These are phyloP conservation scores for Apiospora phragmitis DNA, from an alignment of 2,329 filamentous ascomycete species.

Conservation along the genomic window DNA sequence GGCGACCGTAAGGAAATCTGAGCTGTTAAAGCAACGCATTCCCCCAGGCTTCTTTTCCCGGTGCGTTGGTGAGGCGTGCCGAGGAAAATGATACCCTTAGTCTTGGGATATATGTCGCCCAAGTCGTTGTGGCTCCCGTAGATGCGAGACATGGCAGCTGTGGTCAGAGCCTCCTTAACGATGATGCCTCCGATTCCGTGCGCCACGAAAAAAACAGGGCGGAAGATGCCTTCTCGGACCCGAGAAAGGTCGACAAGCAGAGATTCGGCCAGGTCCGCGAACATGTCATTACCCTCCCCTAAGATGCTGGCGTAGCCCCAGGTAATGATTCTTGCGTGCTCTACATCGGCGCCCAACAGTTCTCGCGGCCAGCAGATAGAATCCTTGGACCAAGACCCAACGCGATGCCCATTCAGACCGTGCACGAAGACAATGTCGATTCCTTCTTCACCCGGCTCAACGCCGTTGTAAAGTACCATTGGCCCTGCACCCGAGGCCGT, in stretches of 20 bases:
- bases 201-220: slow-evolving; percentile 15
- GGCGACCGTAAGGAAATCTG: not conserved
- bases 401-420: slow-evolving; percentile 12
- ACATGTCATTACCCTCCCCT: not conserved
- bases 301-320: slow-evolving; percentile 11
- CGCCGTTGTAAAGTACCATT: slow-evolving; percentile 7
- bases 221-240: not conserved
- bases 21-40: slow-evolving; percentile 10
- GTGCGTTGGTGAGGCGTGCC: slow-evolving; percentile 14
- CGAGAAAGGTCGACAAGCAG: slow-evolving; percentile 12
- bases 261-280: slow-evolving; percentile 2
- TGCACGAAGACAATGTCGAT: slow-evolving; percentile 16
- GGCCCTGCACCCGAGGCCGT: not conserved
- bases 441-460: not conserved
- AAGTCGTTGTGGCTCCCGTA: slow-evolving; percentile 13
- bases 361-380: slow-evolving; percentile 16
- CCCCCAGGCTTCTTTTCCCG: slow-evolving; percentile 7
- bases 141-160: slow-evolving; percentile 14
- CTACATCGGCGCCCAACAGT: slow-evolving; percentile 12
- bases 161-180: slow-evolving; percentile 15
- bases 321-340: slow-evolving; percentile 13
- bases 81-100: slow-evolving; percentile 14
- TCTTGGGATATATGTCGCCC: slow-evolving; percentile 15
- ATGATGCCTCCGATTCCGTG: slow-evolving; percentile 16
- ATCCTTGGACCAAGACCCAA: slow-evolving; percentile 14